Conservation (phyloP, 345 rosid species). For the Angophora floribunda region DNA sequence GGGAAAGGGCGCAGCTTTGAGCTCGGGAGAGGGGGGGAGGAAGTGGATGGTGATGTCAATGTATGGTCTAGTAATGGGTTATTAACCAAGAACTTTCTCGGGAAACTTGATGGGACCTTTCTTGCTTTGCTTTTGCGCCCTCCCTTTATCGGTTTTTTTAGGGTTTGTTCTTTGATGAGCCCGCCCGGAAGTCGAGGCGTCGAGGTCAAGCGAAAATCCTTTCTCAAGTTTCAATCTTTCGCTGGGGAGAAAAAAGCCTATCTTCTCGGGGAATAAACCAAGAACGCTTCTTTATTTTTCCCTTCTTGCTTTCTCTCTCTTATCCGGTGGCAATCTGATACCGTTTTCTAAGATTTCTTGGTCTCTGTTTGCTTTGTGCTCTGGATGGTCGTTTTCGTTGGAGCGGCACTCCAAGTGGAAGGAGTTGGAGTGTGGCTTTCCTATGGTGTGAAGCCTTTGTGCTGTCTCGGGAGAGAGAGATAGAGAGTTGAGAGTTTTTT, state of each 20-base stretch:
- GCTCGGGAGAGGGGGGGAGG: not conserved
- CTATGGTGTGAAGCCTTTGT: not conserved
- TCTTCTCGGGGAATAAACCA: not conserved
- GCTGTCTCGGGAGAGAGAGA: not conserved
- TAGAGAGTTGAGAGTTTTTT: not conserved
- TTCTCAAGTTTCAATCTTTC: not conserved
- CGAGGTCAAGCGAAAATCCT: not conserved
- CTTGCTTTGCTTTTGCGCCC: not conserved
- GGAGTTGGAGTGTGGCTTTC: slow-evolving; percentile 3
- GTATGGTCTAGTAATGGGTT: not conserved
- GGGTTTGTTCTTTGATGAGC: not conserved
- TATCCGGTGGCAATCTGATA: not conserved
- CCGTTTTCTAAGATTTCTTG: not conserved
- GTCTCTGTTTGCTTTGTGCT: not conserved
- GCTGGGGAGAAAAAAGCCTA: not conserved
- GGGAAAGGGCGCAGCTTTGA: not conserved
- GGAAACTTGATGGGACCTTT: not conserved
- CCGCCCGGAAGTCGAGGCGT: slow-evolving; percentile 2
- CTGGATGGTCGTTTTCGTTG: not conserved
- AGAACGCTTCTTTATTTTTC: not conserved
- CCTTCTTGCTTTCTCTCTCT: not conserved
- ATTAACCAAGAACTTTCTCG: not conserved
- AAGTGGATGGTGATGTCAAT: slow-evolving; percentile 7
- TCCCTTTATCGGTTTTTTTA: not conserved
- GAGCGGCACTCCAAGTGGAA: not conserved